phyloP scores from a whole-genome alignment of 331 rosid species.

The Pyrus hybrid region DNA sequence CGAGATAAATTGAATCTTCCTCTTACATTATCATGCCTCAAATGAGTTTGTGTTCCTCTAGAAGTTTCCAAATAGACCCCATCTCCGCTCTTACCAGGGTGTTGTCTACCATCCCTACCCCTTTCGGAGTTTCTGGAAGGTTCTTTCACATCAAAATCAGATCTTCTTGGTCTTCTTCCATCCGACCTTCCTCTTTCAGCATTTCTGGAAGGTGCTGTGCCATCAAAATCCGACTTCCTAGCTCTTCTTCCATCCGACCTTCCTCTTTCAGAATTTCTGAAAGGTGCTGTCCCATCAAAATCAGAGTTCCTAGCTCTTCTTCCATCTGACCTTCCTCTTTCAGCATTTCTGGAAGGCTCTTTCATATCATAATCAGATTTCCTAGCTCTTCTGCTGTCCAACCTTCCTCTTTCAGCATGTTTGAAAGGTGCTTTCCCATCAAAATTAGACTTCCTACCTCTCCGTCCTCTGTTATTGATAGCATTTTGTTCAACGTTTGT shows the following conservation, averaged over 20 bases:
- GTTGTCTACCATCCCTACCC: background rate
- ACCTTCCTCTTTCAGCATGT: conserved; percentile 21
- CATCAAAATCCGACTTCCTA: no score
- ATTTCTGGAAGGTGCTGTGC: no score
- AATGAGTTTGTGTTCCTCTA: conserved; percentile 10
- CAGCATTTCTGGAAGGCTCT: conserved; percentile 22
- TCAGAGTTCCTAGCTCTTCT: no score
- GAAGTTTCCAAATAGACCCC: conserved; percentile 6
- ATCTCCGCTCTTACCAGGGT: conserved; percentile 7
- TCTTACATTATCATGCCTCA: background rate
- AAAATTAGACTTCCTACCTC: conserved; percentile 13
- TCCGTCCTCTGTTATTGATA: conserved; percentile 11
- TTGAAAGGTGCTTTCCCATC: background rate
- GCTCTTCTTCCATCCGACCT: no score
- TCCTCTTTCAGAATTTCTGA: no score
- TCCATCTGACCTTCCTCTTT: conserved; percentile 13
- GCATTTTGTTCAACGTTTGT: background rate
- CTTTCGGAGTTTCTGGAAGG: no score
- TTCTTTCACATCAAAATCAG: no score
- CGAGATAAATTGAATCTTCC: background rate
- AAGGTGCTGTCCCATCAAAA: no score
- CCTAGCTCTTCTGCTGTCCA: conserved; percentile 9
- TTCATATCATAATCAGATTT: conserved; percentile 5
- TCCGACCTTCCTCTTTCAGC: no score
- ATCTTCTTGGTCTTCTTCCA: no score